Base-by-base conservation (phyloP, 176 grass and related monocot genomes). In the Oropetium thomaeum region DNA sequence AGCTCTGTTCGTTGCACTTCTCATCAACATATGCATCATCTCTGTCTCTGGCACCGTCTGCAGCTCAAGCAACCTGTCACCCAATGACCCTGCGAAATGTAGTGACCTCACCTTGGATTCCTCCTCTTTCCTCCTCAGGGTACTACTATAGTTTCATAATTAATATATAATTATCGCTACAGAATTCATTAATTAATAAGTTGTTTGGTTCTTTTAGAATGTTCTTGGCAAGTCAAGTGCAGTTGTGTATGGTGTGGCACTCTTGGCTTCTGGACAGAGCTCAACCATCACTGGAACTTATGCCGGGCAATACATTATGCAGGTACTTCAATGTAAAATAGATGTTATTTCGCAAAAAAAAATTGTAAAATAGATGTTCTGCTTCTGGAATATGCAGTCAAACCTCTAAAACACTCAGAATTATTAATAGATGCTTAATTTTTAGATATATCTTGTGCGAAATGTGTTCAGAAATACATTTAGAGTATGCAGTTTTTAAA, bases 211-310 rank as follows among this genome's bases (percentile, higher is more conserved):
- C 76, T 83, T 83, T 54, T 69, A 94, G 92, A 88, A 90, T 84
- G 88, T 90, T 10, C 77, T 94, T 12, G 88, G 92, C 17, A 88
- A 70, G 62, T 81, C 86, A 19, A 88, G 92, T 59, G 89, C 85
- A 1, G 54, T 71, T 5, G 58, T 94, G 27, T 94, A 90, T 58
- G 85, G 84, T 22, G 79, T 94, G 17, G 88, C 92, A 70, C 70
- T 94, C 51, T 72, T 94, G 51, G 92, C 92, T 62, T 90, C 85
- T 27, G 92, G 92, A 40, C 88, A 88, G 53, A 94, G 88, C 82
- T 94, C 88, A 1, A 81, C 92, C 22, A 94, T 94, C 28, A 94
- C 88, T 3, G 92, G 92, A 25, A 94, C 92, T 51, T 94, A 90
- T 2, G 82, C 92, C 0, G 92, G 88, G 7, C 88, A 94, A 64